Evolutionary conservation across 208 protist species (phyloP).

Genomic region (Leishmania aethiopica): DNA sequence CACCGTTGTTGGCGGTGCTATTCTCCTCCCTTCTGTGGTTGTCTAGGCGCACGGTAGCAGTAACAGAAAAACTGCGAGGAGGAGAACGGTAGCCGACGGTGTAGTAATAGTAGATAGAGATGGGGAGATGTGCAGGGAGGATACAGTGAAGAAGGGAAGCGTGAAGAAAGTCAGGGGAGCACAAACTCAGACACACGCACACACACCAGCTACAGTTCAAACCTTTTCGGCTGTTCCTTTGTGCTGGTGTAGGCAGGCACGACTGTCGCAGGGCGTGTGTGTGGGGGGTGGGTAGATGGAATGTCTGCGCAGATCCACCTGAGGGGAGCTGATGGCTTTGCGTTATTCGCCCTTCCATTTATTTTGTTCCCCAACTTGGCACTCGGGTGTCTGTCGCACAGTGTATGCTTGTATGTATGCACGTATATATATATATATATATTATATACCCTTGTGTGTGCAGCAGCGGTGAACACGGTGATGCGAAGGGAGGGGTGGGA

Average conservation of each 20-base stretch:
- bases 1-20: not conserved
- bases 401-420: not conserved
- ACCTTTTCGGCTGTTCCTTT: not conserved
- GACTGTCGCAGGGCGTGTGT: not conserved
- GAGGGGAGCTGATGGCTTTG: not conserved
- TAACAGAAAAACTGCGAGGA: not conserved
- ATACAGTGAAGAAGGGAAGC: not conserved
- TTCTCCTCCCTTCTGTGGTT: not conserved
- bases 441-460: not conserved
- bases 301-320: constrained; percentile 8
- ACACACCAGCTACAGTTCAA: not conserved
- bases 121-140: not conserved
- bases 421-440: constrained; percentile 19
- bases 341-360: not conserved
- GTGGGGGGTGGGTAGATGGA: not conserved
- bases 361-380: not conserved
- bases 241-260: not conserved
- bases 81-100: not conserved
- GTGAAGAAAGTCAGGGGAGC: not conserved
- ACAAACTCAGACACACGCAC: not conserved
- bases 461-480: not conserved
- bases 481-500: not conserved
- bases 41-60: not conserved
- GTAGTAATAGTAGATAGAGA: not conserved
- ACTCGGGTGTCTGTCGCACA: not conserved